Base-by-base conservation (phyloP, 2,329 filamentous ascomycete species). In the Orbilia blumenaviensis region DNA sequence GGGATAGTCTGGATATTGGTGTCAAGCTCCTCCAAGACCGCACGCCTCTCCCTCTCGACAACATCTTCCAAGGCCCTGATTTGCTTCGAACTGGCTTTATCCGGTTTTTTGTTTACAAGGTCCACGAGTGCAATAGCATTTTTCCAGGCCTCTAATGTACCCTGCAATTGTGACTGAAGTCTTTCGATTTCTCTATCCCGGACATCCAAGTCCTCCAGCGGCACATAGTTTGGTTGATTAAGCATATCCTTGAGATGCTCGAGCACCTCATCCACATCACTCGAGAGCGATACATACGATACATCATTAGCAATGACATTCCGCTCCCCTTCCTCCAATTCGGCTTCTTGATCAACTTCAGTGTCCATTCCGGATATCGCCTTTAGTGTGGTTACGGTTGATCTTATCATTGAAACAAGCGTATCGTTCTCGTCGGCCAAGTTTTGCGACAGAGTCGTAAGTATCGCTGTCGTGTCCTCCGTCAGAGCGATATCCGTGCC, bases 201-300 rank as follows among this genome's bases (percentile, higher is more conserved):
- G n/a, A 93, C 84, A 81, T 96, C 90, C 1, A 99, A 93, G 82
- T 98, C 95, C 80, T 98, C 95, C 21, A 98, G 89, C 0, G 94
- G 92, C 12, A 97, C 95, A 82, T 98, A 99, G 1, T 94, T 96
- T 0, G 95, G 95, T 81, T 98, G 98, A 7, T 93, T 97, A 48
- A 99, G 86, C 38, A 99, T 88, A 1, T 88, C 91, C 78, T 91
- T 88, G 78, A 99, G 87, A 81, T 96, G 93, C 34, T 91, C 89
- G 75, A 98, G 86, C 8, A 96, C 89, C 5, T 85, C 85, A 63
- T 94, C 90, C 83, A 97, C 88, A 78, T 96, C 91, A 7, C 84
- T 81, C 0, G 91, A 89, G 77, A 98, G 83, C 4, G 85, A 87
- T 48, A 94, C 91, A 79, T 92, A 89, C 14, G 87, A 87, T 1